These are phyloP conservation scores for Antitrichia curtipendula DNA, from an alignment of 225 moss, liverwort and hornwort genomes.

Conservation along the genomic window DNA sequence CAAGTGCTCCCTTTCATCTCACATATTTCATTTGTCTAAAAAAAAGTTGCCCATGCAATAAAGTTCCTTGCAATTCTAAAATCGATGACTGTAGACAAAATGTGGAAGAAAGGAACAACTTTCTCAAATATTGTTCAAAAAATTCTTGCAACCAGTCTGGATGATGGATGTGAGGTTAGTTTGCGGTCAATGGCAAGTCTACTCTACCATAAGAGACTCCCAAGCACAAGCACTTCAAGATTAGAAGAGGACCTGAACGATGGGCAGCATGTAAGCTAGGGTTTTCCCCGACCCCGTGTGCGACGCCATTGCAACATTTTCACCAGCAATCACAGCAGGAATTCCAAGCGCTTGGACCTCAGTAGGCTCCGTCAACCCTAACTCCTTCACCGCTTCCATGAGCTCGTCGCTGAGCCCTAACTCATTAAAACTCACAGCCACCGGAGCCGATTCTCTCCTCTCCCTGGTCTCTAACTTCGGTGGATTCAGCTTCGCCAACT, in stretches of 20 bases:
- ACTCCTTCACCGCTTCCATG: constrained; percentile 57
- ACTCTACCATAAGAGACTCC: not conserved
- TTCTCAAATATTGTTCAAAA: not conserved
- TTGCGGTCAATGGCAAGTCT: not conserved
- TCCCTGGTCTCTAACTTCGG: not conserved
- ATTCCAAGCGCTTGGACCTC: constrained; percentile 95
- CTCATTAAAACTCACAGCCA: constrained; percentile 27
- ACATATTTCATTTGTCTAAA: not conserved
- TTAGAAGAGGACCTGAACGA: constrained; percentile 57
- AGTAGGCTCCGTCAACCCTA: constrained; percentile 71
- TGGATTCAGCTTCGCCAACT: constrained; percentile 14
- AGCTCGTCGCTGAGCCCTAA: constrained; percentile 78
- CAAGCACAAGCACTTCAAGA: not conserved
- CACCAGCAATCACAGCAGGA: constrained; percentile 72
- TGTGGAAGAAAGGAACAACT: not conserved
- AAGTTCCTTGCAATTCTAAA: not conserved
- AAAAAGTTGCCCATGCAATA: not conserved
- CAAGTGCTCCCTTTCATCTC: not conserved
- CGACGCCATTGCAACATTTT: constrained; percentile 83
- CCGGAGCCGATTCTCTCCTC: not conserved
- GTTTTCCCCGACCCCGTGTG: constrained; percentile 98
- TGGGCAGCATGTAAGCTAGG: constrained; percentile 91
- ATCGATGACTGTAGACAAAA: not conserved
- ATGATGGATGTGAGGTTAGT: not conserved
- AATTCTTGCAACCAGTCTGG: not conserved